Base-by-base conservation (phyloP, 768 basidiomycete species). In the Lactarius indigo region DNA sequence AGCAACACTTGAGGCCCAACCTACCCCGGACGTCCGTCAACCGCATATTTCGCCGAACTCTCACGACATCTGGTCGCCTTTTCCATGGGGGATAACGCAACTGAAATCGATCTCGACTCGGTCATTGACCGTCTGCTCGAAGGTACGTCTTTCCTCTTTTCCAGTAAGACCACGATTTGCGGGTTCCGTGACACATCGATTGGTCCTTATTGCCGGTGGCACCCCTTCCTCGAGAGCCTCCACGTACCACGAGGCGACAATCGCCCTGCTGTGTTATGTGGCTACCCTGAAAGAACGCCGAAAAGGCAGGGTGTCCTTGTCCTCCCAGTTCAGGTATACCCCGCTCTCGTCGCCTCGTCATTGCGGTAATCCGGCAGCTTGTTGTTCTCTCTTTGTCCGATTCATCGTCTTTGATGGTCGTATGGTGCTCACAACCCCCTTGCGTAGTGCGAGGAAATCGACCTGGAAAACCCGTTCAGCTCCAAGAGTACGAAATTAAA, bases 401-500 rank as follows among this genome's bases (percentile, higher is more conserved):
- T 28, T 30, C n/a, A 31, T 47, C n/a, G 52, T 47, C 47, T 58
- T 63, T 18, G 58, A 59, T 58, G 5, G 35, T 61, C 9, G 13
- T 26, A 52, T 35, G 23, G 54, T 57, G 31, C 66, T 68, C 9
- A 67, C 54, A 41, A 7, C 3, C 5, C 18, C 50, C 20, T 44
- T 57, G 7, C 57, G 10, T 76, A 97, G 96, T 99, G 72, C 92
- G 96, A 76, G 96, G 96, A 68, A 97, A 98, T 83, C 86, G 97
- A 79, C 96, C 96, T 56, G 96, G 96, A 72, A 98, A 98, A 80
- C 94, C 96, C 54, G 96, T 99, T 57, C 94, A 96, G 76, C 84
- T 99, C 71, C 92, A 94, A 76, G 96, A 99, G 79, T 97, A 96
- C 82, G 96, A 99, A 83, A 98, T 99, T 86, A 96, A 95, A 79